Conservation (phyloP, 768 basidiomycete genomes). For the Russula virescens region DNA sequence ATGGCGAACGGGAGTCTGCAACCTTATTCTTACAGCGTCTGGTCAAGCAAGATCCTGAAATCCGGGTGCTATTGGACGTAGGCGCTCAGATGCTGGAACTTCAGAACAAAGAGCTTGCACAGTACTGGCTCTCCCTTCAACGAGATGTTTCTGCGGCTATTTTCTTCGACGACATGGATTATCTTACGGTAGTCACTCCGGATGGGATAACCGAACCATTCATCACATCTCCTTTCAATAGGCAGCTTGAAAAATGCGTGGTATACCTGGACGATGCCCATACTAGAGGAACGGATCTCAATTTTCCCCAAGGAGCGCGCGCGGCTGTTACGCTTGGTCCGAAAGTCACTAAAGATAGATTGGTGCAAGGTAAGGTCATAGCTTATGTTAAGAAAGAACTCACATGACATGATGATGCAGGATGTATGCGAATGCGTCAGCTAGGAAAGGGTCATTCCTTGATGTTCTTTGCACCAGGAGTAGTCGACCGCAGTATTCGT, state of each 20-base stretch:
- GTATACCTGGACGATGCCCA: constrained; percentile 53
- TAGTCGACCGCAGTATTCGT: constrained; percentile 17
- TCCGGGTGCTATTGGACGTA: constrained; percentile 48
- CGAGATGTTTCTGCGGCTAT: constrained; percentile 37
- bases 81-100: constrained; percentile 54
- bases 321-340: constrained; percentile 48
- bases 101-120: constrained; percentile 37
- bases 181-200: constrained; percentile 34
- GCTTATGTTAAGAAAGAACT: not conserved
- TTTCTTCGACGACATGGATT: constrained; percentile 34
- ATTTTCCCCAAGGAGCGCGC: constrained; percentile 37
- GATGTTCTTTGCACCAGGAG: constrained; percentile 18
- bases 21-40: constrained; percentile 32
- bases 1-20: constrained; percentile 19
- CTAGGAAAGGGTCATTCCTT: constrained; percentile 20
- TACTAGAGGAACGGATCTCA: constrained; percentile 49
- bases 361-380: constrained; percentile 40
- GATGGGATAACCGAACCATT: constrained; percentile 36
- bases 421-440: constrained; percentile 22
- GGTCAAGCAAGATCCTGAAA: constrained; percentile 33
- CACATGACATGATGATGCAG: not conserved
- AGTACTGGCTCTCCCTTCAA: constrained; percentile 35
- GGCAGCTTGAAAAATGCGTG: constrained; percentile 36
- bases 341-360: constrained; percentile 46
- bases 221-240: constrained; percentile 34